phyloP scores from a whole-genome alignment of 108 stramenopile species.

The Cyclotella baltica region DNA sequence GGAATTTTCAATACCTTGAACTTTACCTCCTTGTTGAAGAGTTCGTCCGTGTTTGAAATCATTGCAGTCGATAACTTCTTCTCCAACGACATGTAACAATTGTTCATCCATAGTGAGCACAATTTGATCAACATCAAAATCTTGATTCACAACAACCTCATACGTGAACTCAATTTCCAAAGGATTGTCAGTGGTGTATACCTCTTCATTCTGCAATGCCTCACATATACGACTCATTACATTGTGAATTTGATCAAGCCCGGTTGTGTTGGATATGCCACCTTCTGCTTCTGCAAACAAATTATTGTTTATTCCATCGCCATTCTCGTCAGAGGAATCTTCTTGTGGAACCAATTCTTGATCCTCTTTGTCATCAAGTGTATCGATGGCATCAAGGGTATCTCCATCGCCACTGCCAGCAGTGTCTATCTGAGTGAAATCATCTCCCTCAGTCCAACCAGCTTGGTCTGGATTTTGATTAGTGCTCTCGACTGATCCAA shows the following conservation, averaged over 20 bases:
- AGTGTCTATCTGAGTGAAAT: too few species aligned
- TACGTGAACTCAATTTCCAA: background rate
- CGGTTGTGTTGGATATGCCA: too few species aligned
- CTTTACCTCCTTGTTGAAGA: background rate
- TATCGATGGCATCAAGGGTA: too few species aligned
- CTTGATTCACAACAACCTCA: background rate
- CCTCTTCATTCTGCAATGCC: background rate
- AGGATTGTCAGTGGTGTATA: background rate
- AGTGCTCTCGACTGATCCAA: too few species aligned
- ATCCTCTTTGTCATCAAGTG: too few species aligned
- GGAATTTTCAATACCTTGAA: background rate
- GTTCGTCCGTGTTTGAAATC: background rate
- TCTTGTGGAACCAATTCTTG: too few species aligned
- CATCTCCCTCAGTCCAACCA: too few species aligned
- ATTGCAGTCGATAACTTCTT: background rate
- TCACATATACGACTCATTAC: background rate
- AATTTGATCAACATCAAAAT: background rate
- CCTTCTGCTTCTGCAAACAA: too few species aligned
- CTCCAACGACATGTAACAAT: background rate
- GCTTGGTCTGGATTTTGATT: too few species aligned
- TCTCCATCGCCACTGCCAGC: too few species aligned
- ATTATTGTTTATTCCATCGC: too few species aligned
- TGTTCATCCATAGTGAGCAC: background rate
- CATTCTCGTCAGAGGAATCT: too few species aligned
- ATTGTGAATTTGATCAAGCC: background rate